Base-by-base conservation (phyloP, 1,284 basidiomycete genomes). In the Rhizoctonia solani region DNA sequence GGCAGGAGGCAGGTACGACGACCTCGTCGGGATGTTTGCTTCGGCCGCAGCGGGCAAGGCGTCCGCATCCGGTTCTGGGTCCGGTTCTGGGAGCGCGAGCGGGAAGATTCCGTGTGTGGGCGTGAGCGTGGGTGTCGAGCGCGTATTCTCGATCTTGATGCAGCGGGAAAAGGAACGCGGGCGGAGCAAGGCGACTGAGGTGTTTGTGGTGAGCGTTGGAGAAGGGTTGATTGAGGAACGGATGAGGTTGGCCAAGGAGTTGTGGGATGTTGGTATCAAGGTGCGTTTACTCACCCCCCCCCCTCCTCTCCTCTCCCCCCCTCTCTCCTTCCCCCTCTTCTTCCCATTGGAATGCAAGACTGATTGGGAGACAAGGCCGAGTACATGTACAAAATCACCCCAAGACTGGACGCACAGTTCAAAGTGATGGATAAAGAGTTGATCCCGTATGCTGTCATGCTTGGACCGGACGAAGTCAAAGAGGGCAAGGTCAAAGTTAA, bases 1-100 rank as follows among this genome's bases (percentile, higher is more conserved):
- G 5, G 97, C 93, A 0, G 97, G 97, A 19, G 96, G 97, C 13
- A 85, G 96, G 50, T 99, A 99, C 80, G 96, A 99, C 80, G 90
- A 92, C 72, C 88, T 99, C n/a, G 96, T 99, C 1, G 90, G 92
- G 54, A 88, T 95, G 82, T 98, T 99, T 79, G 85, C 88, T 21
- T 84, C 90, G 4, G 89, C 92, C 0, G 89, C 92, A 0, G 84
- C 89, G 0, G 85, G 84, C 5, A 21, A 19, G 9, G 44, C 9
- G 5, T 46, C 44, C 37, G 89, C 73, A 14, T 77, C 76, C 71
- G 77, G 75, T 61, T 76, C 87, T 58, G 82, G 83, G 59, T 89
- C 86, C 81, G 92, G 86, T 77, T 79, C 80, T n/a, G 1, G 75
- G 81, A 37, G 71, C 39, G n/a, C n/a, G n/a, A n/a, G n/a, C 55